Percentiles rank a stretch among this genome's conserved stretches.
phyloP scores from a whole-genome alignment of 306 rosid species.

The Pyrus bretschneideri region DNA sequence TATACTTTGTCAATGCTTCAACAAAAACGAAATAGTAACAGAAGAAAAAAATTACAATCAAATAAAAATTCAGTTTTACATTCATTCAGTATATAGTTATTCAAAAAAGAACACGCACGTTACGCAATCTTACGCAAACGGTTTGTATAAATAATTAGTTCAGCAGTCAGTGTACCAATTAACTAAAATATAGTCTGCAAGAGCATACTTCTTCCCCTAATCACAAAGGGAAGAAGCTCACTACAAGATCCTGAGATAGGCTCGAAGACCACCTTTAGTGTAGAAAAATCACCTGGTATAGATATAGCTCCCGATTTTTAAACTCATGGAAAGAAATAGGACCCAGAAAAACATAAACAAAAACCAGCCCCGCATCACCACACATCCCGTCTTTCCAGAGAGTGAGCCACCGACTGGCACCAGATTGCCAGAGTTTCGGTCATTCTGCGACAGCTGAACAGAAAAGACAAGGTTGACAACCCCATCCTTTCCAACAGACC shows the following conservation, averaged over 20 bases:
- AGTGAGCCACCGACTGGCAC: constrained; percentile 33
- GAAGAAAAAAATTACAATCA: background rate
- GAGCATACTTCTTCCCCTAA: constrained; percentile 11
- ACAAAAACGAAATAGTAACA: background rate
- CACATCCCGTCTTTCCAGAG: constrained; percentile 48
- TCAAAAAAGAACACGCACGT: background rate
- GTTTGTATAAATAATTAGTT: background rate
- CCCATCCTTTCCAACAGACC: constrained; percentile 54
- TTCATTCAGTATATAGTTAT: background rate
- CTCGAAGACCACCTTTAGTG: background rate
- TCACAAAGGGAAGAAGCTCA: background rate
- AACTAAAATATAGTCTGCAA: constrained; percentile 22
- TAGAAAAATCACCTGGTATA: constrained; percentile 32
- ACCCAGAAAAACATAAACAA: constrained; percentile 57
- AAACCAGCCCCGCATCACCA: constrained; percentile 59
- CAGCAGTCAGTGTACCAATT: constrained; percentile 21
- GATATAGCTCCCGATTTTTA: constrained; percentile 60
- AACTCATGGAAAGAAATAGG: constrained; percentile 57
- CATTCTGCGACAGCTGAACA: constrained; percentile 30
- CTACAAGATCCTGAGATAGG: background rate
- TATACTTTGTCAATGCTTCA: background rate
- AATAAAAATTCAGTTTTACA: background rate
- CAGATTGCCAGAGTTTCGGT: constrained; percentile 19
- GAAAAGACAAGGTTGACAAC: constrained; percentile 40
- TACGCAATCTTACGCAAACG: background rate